Conservation (phyloP, 2,329 filamentous ascomycete genomes). For the Coniella lustricola region DNA sequence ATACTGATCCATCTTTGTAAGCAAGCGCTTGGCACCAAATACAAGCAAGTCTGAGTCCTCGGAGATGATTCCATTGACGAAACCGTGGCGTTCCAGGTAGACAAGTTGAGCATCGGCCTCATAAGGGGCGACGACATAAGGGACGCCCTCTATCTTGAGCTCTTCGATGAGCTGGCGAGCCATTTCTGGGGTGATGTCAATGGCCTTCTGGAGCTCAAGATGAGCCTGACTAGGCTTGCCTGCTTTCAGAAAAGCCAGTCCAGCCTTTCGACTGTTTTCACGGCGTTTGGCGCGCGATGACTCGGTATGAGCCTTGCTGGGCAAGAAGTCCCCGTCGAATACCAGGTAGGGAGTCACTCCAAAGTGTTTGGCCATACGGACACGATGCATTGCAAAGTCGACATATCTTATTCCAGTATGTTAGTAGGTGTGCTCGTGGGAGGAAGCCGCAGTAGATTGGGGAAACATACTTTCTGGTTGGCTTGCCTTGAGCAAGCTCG, state of each 20-base stretch:
- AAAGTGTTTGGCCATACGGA: constrained; percentile 90
- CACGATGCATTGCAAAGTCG: constrained; percentile 81
- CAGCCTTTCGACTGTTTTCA: constrained; percentile 67
- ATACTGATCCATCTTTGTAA: constrained; percentile 92
- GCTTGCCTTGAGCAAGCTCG: constrained; percentile 81
- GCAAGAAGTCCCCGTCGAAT: constrained; percentile 92
- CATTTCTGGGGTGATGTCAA: constrained; percentile 96
- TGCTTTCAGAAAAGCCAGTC: constrained; percentile 71
- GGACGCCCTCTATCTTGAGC: constrained; percentile 69
- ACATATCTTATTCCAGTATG: constrained; percentile 61
- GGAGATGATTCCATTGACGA: constrained; percentile 82
- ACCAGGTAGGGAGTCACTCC: constrained; percentile 91
- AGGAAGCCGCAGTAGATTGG: too few species aligned
- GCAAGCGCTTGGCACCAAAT: constrained; percentile 81
- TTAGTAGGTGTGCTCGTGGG: neutral
- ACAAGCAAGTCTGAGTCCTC: constrained; percentile 96
- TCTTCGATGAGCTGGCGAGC: constrained; percentile 86
- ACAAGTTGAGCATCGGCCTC: constrained; percentile 96
- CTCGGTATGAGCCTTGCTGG: constrained; percentile 88
- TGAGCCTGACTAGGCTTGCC: constrained; percentile 77
- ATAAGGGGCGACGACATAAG: constrained; percentile 92
- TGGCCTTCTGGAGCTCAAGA: constrained; percentile 84
- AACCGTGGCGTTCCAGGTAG: constrained; percentile 80
- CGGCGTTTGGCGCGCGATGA: constrained; percentile 66
- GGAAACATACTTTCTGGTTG: constrained; percentile 67